Evolutionary conservation across 192 early-diverging fungal species (phyloP).

Genomic region (Backusella sp.): DNA sequence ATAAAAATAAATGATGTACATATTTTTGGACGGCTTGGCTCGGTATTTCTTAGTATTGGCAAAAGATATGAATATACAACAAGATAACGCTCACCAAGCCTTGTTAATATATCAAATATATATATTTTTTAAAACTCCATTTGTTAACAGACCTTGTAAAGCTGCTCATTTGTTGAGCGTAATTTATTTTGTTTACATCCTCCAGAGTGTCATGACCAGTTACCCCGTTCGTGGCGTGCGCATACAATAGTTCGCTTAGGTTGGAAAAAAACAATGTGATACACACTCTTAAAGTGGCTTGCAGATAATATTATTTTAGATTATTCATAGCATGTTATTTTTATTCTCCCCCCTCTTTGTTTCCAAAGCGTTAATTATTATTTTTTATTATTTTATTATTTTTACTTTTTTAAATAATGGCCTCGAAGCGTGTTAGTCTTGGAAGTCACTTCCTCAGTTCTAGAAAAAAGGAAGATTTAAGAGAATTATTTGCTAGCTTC

Average conservation of each 20-base stretch:
- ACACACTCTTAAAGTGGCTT: constrained; percentile 6
- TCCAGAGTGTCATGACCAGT: neutral
- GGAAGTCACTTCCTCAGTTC: constrained; percentile 21
- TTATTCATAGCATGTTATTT: neutral
- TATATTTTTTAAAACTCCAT: too few species aligned
- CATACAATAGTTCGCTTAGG: neutral
- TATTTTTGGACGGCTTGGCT: neutral
- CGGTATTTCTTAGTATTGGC: neutral
- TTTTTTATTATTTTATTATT: neutral
- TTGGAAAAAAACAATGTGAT: neutral
- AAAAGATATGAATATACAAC: neutral
- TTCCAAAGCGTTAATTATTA: neutral
- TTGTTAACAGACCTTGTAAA: too few species aligned
- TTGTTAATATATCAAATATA: too few species aligned
- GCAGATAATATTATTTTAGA: constrained; percentile 1
- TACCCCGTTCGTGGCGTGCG: neutral
- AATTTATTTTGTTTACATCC: neutral
- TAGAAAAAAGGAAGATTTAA: constrained; percentile 30
- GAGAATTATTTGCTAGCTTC: constrained; percentile 42
- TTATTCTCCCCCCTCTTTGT: neutral
- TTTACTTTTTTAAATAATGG: constrained; percentile 1
- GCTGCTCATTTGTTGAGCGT: neutral
- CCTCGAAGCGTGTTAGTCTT: constrained; percentile 21
- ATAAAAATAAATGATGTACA: neutral
- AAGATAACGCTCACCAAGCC: neutral